These are phyloP conservation scores for Adansonia rubrostipa DNA, from an alignment of 441 rosid genomes.

Conservation along the genomic window DNA sequence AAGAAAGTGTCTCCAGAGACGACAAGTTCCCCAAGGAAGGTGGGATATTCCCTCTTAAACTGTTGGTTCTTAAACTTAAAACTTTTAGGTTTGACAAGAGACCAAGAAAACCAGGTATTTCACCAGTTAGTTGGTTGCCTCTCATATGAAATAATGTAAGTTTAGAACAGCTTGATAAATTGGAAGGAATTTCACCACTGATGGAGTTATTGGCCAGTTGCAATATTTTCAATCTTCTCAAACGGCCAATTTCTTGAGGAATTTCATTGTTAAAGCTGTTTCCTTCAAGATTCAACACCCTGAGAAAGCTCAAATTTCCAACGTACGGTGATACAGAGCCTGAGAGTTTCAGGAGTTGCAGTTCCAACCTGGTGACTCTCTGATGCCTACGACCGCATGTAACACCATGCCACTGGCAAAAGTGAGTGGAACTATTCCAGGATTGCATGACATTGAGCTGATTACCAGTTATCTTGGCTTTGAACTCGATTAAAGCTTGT, in stretches of 20 bases:
- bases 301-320: slow-evolving; percentile 33
- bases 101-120: neutral
- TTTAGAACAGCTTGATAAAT: neutral
- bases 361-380: slow-evolving; percentile 21
- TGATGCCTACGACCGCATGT: slow-evolving; percentile 19
- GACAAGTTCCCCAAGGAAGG: neutral
- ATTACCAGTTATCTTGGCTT: slow-evolving; percentile 3
- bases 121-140: neutral
- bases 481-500: neutral
- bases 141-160: neutral
- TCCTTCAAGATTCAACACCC: neutral
- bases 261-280: slow-evolving; percentile 25
- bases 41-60: neutral
- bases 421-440: slow-evolving; percentile 31
- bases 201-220: neutral
- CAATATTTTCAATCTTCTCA: neutral
- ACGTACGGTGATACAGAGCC: slow-evolving; percentile 14
- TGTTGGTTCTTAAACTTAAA: neutral
- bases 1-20: neutral
- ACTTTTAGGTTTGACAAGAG: neutral
- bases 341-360: neutral
- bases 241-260: neutral
- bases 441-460: neutral
- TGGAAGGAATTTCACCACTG: neutral
- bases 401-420: slow-evolving; percentile 32